Conservation (phyloP, 352 stramenopile species). For the Discostella stelligera region DNA sequence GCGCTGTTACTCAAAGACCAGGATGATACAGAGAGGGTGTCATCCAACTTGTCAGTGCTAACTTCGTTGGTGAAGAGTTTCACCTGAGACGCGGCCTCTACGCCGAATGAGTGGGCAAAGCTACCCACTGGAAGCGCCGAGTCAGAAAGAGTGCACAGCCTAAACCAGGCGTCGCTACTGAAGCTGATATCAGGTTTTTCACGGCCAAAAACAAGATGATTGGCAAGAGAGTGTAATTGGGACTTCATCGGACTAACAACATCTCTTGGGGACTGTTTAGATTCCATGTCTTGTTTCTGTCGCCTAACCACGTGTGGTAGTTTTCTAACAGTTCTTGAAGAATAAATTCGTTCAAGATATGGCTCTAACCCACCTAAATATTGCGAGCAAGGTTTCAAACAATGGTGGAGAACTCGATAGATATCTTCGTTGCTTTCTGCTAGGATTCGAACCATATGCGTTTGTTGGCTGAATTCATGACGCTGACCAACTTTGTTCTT, state of each 20-base stretch:
- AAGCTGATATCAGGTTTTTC: constrained; percentile 13
- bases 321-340: constrained; percentile 33
- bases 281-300: neutral
- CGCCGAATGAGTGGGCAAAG: constrained; percentile 81
- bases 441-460: constrained; percentile 62
- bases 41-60: neutral
- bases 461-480: constrained; percentile 10
- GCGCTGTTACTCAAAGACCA: constrained; percentile 5
- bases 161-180: constrained; percentile 32
- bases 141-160: constrained; percentile 71
- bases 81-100: constrained; percentile 77
- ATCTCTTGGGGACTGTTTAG: neutral
- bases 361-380: constrained; percentile 63
- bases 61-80: constrained; percentile 50
- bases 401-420: constrained; percentile 74
- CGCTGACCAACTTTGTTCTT: constrained; percentile 6
- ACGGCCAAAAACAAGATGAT: constrained; percentile 30
- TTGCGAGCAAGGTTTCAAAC: constrained; percentile 50
- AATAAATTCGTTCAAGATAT: constrained; percentile 77
- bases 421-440: constrained; percentile 75
- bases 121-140: constrained; percentile 75
- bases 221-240: constrained; percentile 21
- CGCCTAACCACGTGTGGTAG: constrained; percentile 1
- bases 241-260: neutral
- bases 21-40: constrained; percentile 3